Evolutionary conservation across 768 basidiomycete species (phyloP), one percentile per base, ranked within the genome.

Genomic region (Trichaptum fuscoviolaceum): DNA sequence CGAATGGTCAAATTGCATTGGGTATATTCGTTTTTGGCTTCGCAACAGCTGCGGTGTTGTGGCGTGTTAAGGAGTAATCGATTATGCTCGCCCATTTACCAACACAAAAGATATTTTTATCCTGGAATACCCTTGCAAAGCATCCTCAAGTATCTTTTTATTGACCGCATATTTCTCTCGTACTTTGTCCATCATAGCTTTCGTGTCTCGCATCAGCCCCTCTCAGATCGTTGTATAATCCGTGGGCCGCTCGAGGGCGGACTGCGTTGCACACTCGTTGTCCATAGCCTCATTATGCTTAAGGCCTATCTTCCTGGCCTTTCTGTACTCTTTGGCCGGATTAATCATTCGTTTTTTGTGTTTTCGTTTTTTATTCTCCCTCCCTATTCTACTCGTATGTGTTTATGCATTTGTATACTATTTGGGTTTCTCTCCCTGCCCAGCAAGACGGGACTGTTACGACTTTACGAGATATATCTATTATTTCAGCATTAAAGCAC

Each of bases 41-140:
- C 18, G 71, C 70, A 25, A 69, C 70, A 20, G 71, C 65, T 12
- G 70, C 71, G 23, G 71, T 71, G 52, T 63, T 67, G 35, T 69
- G 66, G 68, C 68, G 71, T 24, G 64, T 69, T 34, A 71, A 71
- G 20, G 59, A 61, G 30, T 61, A 18, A 61, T 52, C 42, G 15
- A 15, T 20, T 3, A 5, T 52, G 42, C 42, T 52, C 42, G 20
- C 20, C 12, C 12, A 15, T 52, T 52, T 3, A 52, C 10, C 42
- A 4, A 52, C 10, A 52, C 42, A 52, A 52, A 52, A 52, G 42
- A 52, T 52, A 52, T 52, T 52, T 6, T 52, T 52, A 52, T 52
- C 42, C 42, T 20, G 42, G 42, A 52, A 52, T 52, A 52, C 42
- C 42, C 12, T 52, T 52, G 42, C 42, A 52, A 52, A 20, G 15